These are phyloP conservation scores for Penicillium psychrofluorescens DNA, from an alignment of 495 filamentous ascomycete species.

Conservation along the genomic window DNA sequence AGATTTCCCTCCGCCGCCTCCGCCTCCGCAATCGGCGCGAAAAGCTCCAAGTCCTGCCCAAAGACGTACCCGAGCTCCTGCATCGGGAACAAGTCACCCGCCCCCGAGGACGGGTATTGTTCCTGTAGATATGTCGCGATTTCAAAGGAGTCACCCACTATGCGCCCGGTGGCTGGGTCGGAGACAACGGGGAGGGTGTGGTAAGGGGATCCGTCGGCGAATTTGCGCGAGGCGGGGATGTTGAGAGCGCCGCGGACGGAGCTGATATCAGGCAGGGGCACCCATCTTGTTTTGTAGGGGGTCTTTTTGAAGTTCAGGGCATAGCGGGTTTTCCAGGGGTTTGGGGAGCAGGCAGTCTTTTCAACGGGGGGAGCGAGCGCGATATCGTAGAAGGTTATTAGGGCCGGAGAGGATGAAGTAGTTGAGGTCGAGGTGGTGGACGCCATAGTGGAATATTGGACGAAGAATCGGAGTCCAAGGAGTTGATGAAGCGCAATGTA, in stretches of 20 bases:
- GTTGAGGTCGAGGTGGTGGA: neutral
- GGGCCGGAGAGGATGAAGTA: neutral
- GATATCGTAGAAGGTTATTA: slow-evolving; percentile 53
- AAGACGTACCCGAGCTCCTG: slow-evolving; percentile 23
- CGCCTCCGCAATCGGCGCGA: slow-evolving; percentile 23
- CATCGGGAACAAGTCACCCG: slow-evolving; percentile 31
- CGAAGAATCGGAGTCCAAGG: no score
- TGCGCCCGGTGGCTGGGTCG: slow-evolving; percentile 31
- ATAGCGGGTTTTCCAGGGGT: slow-evolving; percentile 54
- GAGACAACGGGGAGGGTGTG: slow-evolving; percentile 52
- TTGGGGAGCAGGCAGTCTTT: slow-evolving; percentile 33
- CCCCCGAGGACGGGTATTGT: slow-evolving; percentile 33
- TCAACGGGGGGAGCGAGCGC: slow-evolving; percentile 29
- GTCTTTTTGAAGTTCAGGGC: slow-evolving; percentile 55
- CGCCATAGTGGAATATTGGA: neutral
- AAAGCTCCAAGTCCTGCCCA: neutral
- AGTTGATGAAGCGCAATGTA: no score
- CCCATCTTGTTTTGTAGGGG: slow-evolving; percentile 47
- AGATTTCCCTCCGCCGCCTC: slow-evolving; percentile 1
- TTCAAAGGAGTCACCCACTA: slow-evolving; percentile 56
- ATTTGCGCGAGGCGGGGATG: slow-evolving; percentile 41
- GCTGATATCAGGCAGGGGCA: slow-evolving; percentile 41
- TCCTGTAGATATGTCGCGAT: slow-evolving; percentile 52
- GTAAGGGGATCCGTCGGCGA: slow-evolving; percentile 50
- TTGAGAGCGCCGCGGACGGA: slow-evolving; percentile 35